Evolutionary conservation across 306 rosid species (phyloP).

Genomic region (Crataegus laevigata): DNA sequence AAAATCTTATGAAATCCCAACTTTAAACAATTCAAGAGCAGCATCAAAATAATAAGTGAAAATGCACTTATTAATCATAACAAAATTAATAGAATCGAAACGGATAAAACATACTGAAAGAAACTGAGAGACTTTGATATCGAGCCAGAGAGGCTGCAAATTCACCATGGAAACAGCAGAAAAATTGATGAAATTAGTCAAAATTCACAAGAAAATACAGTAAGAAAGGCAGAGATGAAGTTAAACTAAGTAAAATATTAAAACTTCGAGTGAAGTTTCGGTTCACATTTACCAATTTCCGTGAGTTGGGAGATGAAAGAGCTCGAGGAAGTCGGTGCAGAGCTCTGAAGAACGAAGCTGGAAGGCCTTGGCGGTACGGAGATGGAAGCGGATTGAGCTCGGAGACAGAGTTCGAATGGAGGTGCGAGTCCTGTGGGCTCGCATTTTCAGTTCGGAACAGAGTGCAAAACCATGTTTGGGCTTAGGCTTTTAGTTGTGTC

Average conservation of each 20-base stretch:
- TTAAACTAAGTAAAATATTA: no score
- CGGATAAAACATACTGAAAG: no score
- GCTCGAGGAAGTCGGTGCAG: not conserved
- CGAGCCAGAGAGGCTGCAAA: conserved; percentile 33
- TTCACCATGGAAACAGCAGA: not conserved
- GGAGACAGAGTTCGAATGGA: not conserved
- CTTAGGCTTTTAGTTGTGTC: not conserved
- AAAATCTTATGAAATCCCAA: not conserved
- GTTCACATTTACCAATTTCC: not conserved
- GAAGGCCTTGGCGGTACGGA: not conserved
- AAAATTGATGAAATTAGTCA: not conserved
- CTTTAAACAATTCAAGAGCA: not conserved
- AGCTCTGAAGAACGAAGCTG: not conserved
- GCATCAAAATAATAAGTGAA: not conserved
- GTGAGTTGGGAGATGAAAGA: not conserved
- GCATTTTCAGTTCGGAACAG: not conserved
- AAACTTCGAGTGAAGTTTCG: not conserved
- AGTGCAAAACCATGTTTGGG: not conserved
- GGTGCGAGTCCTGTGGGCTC: not conserved
- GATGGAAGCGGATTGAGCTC: not conserved
- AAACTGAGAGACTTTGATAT: conserved; percentile 15
- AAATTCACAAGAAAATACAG: not conserved
- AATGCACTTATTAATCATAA: not conserved
- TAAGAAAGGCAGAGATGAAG: no score
- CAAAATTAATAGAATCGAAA: no score